Evolutionary conservation across 345 rosid genomes (phyloP), one percentile per base, ranked within the genome.

Genomic region (Gossypioides kirkii): DNA sequence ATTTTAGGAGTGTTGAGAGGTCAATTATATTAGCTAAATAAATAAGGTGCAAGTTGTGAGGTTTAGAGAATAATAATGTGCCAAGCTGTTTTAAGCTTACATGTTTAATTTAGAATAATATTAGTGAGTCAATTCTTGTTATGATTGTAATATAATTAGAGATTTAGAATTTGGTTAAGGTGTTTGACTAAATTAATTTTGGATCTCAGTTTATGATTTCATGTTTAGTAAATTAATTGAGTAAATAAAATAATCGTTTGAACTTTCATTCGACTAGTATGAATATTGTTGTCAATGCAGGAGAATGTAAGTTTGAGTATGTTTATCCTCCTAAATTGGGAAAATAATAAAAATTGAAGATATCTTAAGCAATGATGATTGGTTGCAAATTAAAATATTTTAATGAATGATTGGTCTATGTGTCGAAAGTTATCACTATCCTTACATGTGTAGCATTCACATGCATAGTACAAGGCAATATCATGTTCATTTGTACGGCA

Each of bases 31-130:
- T 60, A 14, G 22, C 49, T 36, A 64, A 66, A 36, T 36, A 16
- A 46, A 26, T 32, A 26, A 67, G 16, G 26, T 28, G 54, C 73
- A 73, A 73, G 55, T 77, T 77, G 63, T 38, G 56, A 66, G 68
- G 50, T 52, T 53, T 70, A 47, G 8, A 23, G 22, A 47, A 67
- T 46, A 16, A 67, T 25, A 52, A 52, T 20, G 41, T 67, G 71
- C 56, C 38, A 47, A 70, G 73, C 72, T 69, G 60, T 69, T 18
- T 13, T 26, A 67, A 16, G 38, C 38, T 9, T 64, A 42, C 28
- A 22, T 43, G 53, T 20, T 32, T 1, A 32, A 32, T 64, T 18
- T 42, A 65, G 50, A 10, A 12, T 43, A 32, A 32, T 32, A 32
- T 32, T 32, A 32, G 14, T 18, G 49, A 32, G 69, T 65, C 69